Evolutionary conservation across 805 yeast genomes (phyloP), one percentile per base, ranked within the genome.

Genomic region (Wickerhamiella sorbophila): DNA sequence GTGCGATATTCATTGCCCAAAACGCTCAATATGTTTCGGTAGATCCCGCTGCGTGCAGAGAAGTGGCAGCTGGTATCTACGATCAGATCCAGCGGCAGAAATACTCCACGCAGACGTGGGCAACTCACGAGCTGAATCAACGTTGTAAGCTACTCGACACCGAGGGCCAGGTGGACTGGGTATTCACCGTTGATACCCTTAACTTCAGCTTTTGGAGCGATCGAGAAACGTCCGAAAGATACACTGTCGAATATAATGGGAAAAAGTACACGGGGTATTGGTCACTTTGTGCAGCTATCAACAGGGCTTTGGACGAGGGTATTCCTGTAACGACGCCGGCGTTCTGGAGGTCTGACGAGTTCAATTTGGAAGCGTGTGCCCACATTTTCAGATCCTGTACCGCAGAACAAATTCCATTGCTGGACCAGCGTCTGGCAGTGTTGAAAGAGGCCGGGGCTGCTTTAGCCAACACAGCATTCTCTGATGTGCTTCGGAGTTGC

Each of bases 161-260:
- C 12, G 41, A 38, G 27, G 44, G 40, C 31, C 44, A 38, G 33
- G 54, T 59, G 10, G 57, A 63, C 45, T 65, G 69, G 69, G 61
- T 66, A 2, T 66, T 66, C 44, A 48, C 62, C 1, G 63, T 66
- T 3, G 70, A 66, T 39, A 52, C 65, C 31, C 55, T 66, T 32
- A 66, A 66, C 41, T 66, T 66, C 51, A 59, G 66, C 31, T 66
- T 66, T 49, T 66, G 70, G 70, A 59, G 66, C 16, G 64, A 62
- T 31, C 48, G 45, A 3, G 63, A 61, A 38, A 39, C 36, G 8
- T 38, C 40, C 6, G 63, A 61, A 41, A 44, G 67, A 16, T 66
- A 45, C 45, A 46, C 65, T 4, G 63, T 66, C 8, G 43, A 44
- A 10, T 66, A 57, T 48, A 43, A 57, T 3, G 63, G 57, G 16